Conservation (phyloP, 2,329 filamentous ascomycete species). For the Pseudogymnoascus destructans region DNA sequence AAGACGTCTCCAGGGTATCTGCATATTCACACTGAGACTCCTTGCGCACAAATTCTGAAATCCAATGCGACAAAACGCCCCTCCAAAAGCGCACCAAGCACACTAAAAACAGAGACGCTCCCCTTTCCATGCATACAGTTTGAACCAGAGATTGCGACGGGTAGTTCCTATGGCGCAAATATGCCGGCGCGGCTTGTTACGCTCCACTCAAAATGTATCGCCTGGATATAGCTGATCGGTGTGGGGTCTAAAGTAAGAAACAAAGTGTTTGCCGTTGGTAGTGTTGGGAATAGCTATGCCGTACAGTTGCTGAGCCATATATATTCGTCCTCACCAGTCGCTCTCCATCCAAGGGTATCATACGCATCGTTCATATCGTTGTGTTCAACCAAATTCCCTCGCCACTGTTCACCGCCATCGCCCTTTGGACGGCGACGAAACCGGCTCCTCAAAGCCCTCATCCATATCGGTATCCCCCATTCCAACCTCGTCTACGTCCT, state of each 20-base stretch:
- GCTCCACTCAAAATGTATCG: neutral
- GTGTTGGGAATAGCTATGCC: neutral
- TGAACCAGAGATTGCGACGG: neutral
- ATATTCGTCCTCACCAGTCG: neutral
- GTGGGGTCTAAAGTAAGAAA: neutral
- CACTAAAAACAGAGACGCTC: neutral
- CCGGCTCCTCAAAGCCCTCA: neutral
- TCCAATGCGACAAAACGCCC: neutral
- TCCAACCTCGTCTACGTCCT: constrained; percentile 19
- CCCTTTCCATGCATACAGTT: constrained; percentile 1
- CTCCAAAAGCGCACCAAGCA: neutral
- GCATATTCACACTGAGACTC: constrained; percentile 7
- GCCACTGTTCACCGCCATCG: neutral
- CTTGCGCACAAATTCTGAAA: constrained; percentile 2
- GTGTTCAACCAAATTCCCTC: neutral
- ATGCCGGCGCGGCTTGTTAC: neutral
- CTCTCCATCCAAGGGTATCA: neutral
- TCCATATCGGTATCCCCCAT: constrained; percentile 6
- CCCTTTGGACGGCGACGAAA: neutral
- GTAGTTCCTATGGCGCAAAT: neutral
- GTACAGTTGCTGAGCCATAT: neutral
- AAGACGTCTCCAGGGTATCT: neutral
- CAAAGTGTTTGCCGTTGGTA: neutral
- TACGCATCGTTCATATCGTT: constrained; percentile 7
- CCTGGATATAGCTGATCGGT: neutral